Base-by-base conservation (phyloP, 768 basidiomycete genomes). In the Hypholoma fasciculare region DNA sequence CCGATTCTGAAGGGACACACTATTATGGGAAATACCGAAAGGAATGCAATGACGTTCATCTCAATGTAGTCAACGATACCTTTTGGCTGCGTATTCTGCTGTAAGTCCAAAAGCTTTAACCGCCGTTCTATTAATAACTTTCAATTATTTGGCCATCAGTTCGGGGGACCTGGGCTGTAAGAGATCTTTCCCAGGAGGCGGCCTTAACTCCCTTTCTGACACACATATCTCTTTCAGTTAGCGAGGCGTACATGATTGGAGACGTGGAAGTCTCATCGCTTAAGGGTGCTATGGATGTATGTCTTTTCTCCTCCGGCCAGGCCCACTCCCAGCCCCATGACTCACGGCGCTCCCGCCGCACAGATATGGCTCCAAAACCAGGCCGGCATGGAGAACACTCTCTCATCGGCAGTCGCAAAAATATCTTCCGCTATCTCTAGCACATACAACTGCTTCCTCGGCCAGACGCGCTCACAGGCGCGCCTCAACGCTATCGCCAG, bases 401-500 rank as follows among this genome's bases (percentile, higher is more conserved):
- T 85, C 12, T 84, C 85, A 1, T 87, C 86, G 2, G 72, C 79
- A 6, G 73, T 85, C 49, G 82, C 80, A 50, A 81, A 78, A 54
- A 63, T 87, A 42, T 82, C 86, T 0, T 83, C 85, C 7, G 78
- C 82, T 13, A 70, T 87, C 54, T 84, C 86, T 30, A 79, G 81
- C n/a, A 56, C 87, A 49, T 86, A 85, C 61, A 91, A 89, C 68
- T 84, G 84, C 38, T 83, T 90, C 69, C 77, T 89, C 42, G 89
- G 90, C 12, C 90, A 92, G 67, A 88, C 88, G 5, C 83, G 78
- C 46, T 82, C 85, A 1, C 85, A 87, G 67, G 87, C 90, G 14
- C 83, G 88, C n/a, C 78, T 92, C 20, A 92, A 92, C 63, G 89
- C 83, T 14, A 88, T 88, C 56, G 89, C 92, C 2, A 93, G 92